Evolutionary conservation across 2,329 filamentous ascomycete species (phyloP).

Genomic region (Phyllosticta paracitricarpa): DNA sequence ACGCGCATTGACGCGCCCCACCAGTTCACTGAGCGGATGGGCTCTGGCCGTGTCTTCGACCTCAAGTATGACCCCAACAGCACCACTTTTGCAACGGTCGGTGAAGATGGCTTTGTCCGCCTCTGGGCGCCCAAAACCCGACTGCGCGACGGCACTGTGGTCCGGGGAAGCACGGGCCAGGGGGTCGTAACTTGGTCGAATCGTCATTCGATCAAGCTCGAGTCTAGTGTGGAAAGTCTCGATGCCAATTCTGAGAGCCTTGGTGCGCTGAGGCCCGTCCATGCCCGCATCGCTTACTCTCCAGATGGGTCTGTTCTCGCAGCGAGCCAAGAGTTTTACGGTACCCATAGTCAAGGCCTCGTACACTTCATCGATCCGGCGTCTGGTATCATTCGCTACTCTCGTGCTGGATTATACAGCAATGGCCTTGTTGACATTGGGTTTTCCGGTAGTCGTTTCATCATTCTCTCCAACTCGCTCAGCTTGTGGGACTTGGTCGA

Average conservation of each 20-base stretch:
- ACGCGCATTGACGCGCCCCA: constrained; percentile 81
- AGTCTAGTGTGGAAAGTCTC: constrained; percentile 25
- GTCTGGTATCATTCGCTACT: constrained; percentile 55
- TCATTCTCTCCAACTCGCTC: constrained; percentile 64
- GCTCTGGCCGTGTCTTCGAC: constrained; percentile 54
- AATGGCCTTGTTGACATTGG: constrained; percentile 57
- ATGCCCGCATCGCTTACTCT: constrained; percentile 66
- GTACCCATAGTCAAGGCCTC: constrained; percentile 43
- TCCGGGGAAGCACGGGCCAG: constrained; percentile 42
- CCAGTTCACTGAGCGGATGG: constrained; percentile 37
- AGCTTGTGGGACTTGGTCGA: constrained; percentile 77
- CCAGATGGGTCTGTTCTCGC: constrained; percentile 27
- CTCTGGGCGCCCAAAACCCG: constrained; percentile 71
- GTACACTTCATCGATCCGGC: constrained; percentile 69
- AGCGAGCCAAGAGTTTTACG: constrained; percentile 23
- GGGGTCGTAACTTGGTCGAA: constrained; percentile 66
- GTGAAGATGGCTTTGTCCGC: constrained; percentile 66
- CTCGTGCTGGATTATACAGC: constrained; percentile 57
- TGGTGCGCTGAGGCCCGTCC: constrained; percentile 29
- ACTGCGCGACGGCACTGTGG: constrained; percentile 56
- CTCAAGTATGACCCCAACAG: constrained; percentile 60
- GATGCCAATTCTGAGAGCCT: constrained; percentile 16
- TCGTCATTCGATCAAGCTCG: constrained; percentile 42
- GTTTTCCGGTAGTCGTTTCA: constrained; percentile 62
- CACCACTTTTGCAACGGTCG: constrained; percentile 72